Evolutionary conservation across 257 asterid genomes (phyloP).

Genomic region (Jacaranda mimosifolia): DNA sequence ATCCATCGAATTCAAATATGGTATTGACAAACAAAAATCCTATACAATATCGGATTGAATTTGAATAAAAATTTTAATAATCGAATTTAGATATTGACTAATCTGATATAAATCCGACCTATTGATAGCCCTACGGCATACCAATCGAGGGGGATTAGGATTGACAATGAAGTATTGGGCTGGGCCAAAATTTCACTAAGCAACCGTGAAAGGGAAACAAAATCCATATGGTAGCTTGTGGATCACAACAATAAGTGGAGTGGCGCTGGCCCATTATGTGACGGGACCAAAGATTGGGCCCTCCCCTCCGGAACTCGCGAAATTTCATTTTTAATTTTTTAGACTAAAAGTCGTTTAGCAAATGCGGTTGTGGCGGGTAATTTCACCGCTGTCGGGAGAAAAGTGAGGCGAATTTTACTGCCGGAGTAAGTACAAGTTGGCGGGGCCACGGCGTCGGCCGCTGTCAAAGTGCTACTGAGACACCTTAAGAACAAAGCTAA

Average conservation of each 20-base stretch:
- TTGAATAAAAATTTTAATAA: no score
- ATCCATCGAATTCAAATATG: no score
- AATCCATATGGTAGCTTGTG: no score
- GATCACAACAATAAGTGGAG: neutral
- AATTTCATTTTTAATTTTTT: neutral
- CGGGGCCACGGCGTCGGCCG: conserved; percentile 42
- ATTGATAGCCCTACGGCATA: no score
- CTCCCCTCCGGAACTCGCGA: no score
- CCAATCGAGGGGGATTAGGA: neutral
- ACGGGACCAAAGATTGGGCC: neutral
- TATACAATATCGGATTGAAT: no score
- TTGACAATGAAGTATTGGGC: neutral
- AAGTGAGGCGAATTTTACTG: neutral
- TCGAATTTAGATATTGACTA: no score
- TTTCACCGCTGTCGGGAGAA: conserved; percentile 11
- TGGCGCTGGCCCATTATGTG: neutral
- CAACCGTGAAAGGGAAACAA: neutral
- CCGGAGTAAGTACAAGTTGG: conserved; percentile 9
- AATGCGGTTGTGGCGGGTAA: neutral
- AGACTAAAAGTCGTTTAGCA: neutral
- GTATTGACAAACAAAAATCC: no score
- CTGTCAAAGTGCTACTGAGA: conserved; percentile 66
- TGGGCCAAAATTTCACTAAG: neutral
- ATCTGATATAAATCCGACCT: no score
- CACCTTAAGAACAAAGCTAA: conserved; percentile 91